Conservation (phyloP, 805 yeast genomes). For the Candida odintsovae region DNA sequence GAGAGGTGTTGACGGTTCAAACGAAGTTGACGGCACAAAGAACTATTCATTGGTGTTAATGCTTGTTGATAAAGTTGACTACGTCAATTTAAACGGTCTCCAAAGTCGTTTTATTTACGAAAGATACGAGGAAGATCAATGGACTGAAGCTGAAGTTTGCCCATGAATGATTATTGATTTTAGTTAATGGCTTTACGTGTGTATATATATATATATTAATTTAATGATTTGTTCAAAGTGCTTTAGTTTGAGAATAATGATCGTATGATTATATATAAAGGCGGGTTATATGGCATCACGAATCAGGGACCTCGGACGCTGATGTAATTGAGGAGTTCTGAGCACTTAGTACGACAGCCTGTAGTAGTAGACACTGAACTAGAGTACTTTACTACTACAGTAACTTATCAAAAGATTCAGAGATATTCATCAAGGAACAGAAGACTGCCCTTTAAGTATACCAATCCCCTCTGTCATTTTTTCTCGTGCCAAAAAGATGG, state of each 20-base stretch:
- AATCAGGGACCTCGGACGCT: too few relatives aligned
- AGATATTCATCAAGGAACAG: too few relatives aligned
- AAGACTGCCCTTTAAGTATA: too few relatives aligned
- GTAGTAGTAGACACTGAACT: too few relatives aligned
- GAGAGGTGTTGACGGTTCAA: conserved; percentile 79
- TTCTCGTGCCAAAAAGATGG: background rate
- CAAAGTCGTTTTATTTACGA: conserved; percentile 47
- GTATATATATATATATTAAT: background rate
- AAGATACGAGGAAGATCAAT: conserved; percentile 50
- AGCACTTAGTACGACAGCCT: too few relatives aligned
- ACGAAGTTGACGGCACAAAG: conserved; percentile 50
- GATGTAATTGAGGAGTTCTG: too few relatives aligned
- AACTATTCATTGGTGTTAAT: conserved; percentile 66
- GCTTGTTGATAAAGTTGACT: conserved; percentile 68
- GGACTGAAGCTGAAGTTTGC: conserved; percentile 77
- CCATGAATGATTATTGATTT: conserved; percentile 39
- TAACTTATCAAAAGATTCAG: too few relatives aligned
- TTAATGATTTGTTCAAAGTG: conserved; percentile 1
- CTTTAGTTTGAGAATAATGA: background rate
- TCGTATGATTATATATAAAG: too few relatives aligned
- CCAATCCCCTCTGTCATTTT: background rate
- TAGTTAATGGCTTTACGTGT: background rate
- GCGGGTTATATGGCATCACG: too few relatives aligned
- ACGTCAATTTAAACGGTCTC: conserved; percentile 51
- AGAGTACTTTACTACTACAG: too few relatives aligned